These are phyloP conservation scores for Chionographis japonica DNA, from an alignment of 106 monocot genomes.

Conservation along the genomic window DNA sequence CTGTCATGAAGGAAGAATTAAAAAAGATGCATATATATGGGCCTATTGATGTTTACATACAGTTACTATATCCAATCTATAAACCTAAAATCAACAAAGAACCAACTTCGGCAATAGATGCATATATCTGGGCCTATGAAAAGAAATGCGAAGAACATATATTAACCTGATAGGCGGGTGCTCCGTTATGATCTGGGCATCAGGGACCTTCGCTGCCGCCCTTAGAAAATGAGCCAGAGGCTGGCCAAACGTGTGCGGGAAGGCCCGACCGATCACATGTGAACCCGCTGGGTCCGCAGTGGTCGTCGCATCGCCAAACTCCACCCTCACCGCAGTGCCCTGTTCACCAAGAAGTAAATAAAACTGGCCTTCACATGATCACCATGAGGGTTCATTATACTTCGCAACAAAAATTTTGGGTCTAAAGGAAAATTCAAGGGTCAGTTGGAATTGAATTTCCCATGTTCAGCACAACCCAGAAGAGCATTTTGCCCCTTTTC, in stretches of 20 bases:
- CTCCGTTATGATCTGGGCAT: constrained; percentile 66
- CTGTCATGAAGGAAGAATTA: too few species aligned
- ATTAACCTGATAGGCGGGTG: constrained; percentile 41
- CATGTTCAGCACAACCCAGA: too few species aligned
- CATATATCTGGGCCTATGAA: too few species aligned
- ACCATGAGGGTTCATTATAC: not conserved
- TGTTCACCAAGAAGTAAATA: constrained; percentile 11
- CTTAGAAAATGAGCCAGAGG: constrained; percentile 74
- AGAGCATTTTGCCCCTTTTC: too few species aligned
- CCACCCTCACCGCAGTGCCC: constrained; percentile 82
- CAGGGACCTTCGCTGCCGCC: constrained; percentile 46
- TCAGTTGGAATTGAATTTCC: too few species aligned
- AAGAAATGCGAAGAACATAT: not conserved
- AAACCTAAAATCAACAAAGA: too few species aligned
- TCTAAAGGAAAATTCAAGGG: too few species aligned
- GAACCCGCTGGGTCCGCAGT: constrained; percentile 43
- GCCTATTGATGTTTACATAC: too few species aligned
- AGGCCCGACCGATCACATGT: constrained; percentile 50
- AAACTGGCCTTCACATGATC: not conserved
- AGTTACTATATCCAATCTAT: too few species aligned
- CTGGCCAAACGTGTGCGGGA: constrained; percentile 79
- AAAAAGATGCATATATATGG: too few species aligned
- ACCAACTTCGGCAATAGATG: too few species aligned
- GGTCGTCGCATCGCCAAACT: constrained; percentile 80
- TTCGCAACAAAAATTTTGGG: too few species aligned